A percentile compares a stretch with the other conserved stretches of the same genome.
Conservation (phyloP, 2,329 filamentous ascomycete species). For the Calonectria henricotiae region DNA sequence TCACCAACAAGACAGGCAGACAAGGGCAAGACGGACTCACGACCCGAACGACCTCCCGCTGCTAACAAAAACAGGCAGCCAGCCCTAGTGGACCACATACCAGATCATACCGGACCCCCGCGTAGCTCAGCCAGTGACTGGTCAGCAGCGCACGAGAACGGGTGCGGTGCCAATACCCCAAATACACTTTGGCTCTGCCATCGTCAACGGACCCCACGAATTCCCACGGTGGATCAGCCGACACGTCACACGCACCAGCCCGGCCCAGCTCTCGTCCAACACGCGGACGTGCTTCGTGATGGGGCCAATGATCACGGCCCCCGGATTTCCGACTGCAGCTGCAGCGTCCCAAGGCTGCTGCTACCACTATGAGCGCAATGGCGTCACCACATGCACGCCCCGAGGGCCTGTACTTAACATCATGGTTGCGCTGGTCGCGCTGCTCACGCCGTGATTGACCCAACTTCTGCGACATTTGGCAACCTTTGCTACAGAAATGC, state of each 20-base stretch:
- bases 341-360: slow-evolving; percentile 29
- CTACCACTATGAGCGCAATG: slow-evolving; percentile 38
- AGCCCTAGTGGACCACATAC: not conserved
- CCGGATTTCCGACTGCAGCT: slow-evolving; percentile 37
- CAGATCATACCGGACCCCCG: not conserved
- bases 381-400: slow-evolving; percentile 41
- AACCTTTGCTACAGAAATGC: slow-evolving; percentile 36
- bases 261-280: slow-evolving; percentile 31
- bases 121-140: slow-evolving; percentile 7
- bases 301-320: slow-evolving; percentile 41
- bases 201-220: slow-evolving; percentile 22
- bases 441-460: slow-evolving; percentile 30
- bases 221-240: slow-evolving; percentile 47
- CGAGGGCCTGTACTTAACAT: not conserved
- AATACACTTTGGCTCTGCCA: slow-evolving; percentile 4
- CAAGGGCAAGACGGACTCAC: not conserved
- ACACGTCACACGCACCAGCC: slow-evolving; percentile 48
- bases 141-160: not conserved
- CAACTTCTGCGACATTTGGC: slow-evolving; percentile 5
- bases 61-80: not conserved
- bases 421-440: not conserved
- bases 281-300: slow-evolving; percentile 35
- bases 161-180: not conserved
- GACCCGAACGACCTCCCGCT: not conserved
- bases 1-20: not conserved